Conservation (phyloP, 2,329 filamentous ascomycete genomes). For the Didymella exigua region DNA sequence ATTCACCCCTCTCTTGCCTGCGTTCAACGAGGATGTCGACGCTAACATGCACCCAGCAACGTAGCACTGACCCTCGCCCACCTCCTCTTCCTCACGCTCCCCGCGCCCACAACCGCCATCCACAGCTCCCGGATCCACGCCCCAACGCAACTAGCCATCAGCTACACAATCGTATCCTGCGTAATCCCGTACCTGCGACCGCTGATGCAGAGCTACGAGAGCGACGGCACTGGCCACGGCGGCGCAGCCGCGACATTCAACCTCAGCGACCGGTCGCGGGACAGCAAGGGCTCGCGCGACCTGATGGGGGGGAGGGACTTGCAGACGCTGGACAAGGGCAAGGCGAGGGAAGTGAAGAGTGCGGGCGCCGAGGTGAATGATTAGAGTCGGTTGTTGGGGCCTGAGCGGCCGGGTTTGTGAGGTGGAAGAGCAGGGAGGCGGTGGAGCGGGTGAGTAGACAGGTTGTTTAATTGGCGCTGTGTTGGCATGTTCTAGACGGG, state of each 20-base stretch:
- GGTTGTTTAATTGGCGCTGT: not conserved
- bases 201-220: constrained; percentile 21
- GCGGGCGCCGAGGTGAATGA: not conserved
- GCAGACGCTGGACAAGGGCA: not conserved
- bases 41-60: no score
- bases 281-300: not conserved
- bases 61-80: constrained; percentile 4
- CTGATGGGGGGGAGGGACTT: not conserved
- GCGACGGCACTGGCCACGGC: not conserved
- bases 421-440: not conserved
- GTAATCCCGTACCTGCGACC: constrained; percentile 19
- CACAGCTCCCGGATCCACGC: constrained; percentile 9
- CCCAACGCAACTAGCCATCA: constrained; percentile 13
- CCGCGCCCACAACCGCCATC: not conserved
- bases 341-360: not conserved
- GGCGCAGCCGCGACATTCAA: not conserved
- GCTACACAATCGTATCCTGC: constrained; percentile 16
- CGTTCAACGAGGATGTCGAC: no score
- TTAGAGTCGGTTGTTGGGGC: not conserved
- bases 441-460: not conserved
- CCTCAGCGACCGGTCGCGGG: not conserved
- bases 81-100: not conserved
- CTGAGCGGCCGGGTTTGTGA: not conserved
- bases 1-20: no score
- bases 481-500: not conserved